Base-by-base conservation (phyloP, 139 green algal genomes). In the Micractinium conductrix region DNA sequence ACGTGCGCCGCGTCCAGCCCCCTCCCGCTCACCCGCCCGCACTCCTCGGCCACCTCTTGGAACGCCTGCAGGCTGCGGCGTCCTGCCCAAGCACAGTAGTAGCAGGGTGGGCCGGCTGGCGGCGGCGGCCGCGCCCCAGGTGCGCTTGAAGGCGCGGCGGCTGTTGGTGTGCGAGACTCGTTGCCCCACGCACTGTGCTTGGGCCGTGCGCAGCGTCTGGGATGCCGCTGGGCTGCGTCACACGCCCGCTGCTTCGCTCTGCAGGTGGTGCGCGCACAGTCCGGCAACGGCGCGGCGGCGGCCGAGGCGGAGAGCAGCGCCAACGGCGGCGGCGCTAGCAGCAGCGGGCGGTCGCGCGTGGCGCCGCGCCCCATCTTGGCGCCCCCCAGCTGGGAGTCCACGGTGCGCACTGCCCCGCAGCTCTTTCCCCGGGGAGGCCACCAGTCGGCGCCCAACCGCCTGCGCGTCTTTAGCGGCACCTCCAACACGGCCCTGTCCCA, bases 391-490 rank as follows among this genome's bases (percentile, higher is more conserved):
- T 87, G 73, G 62, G 73, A 82, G 60, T n/a, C 40, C 1, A 67
- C 53, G 1, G 30, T 81, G n/a, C 83, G 87, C 30, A 37, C 43
- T 16, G 82, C 87, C 17, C 74, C 87, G 55, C 78, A 85, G 53
- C 50, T 90, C 5, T 89, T 87, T 33, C 70, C 70, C n/a, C 70
- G 75, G 43, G 10, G 9, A 8, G 14, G 38, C 35, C 12, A 28
- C 14, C 2, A 17, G 24, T 22, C 50, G 30, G 71, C 26, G 2
- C 84, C 79, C 73, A 90, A 93, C 73, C 88, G 92, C 22, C 89
- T 98, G 42, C 91, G 94, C 16, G 84, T 98, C 16, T 98, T 98
- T 72, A 92, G 90, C 4, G 95, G 95, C 50, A 96, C 93, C 26
- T 85, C 92, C 68, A 98, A 98, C 84, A 90, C 91, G 44, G 91